Percentiles rank a stretch among this genome's conserved stretches.
phyloP scores from a whole-genome alignment of 1,284 basidiomycete species.

The Microbotryum silenes-acaulis region DNA sequence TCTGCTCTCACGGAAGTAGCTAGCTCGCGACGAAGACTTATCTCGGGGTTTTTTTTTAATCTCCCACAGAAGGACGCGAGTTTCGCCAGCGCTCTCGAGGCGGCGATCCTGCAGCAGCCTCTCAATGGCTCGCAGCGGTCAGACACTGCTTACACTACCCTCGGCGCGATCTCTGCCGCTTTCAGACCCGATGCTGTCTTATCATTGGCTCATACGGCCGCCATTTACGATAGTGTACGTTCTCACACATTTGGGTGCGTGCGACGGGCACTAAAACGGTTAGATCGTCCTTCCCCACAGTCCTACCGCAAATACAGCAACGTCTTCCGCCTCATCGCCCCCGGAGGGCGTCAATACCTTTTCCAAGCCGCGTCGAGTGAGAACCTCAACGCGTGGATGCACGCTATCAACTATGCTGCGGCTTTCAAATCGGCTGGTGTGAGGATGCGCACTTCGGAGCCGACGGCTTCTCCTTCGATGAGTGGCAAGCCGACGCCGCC shows the following conservation, averaged over 20 bases:
- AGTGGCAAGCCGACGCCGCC: not conserved
- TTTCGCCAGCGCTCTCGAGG: slow-evolving; percentile 8
- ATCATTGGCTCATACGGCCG: slow-evolving; percentile 67
- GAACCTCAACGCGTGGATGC: slow-evolving; percentile 87
- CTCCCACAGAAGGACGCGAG: slow-evolving; percentile 51
- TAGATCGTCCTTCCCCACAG: not conserved
- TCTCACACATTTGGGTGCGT: no score
- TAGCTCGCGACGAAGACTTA: not conserved
- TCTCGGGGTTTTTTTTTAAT: not conserved
- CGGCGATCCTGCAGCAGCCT: slow-evolving; percentile 10
- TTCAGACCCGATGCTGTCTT: slow-evolving; percentile 83
- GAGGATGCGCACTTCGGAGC: slow-evolving; percentile 54
- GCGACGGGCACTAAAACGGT: no score
- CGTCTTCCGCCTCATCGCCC: slow-evolving; percentile 70
- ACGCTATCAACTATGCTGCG: slow-evolving; percentile 87
- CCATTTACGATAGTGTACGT: slow-evolving; percentile 59
- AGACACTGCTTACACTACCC: no score
- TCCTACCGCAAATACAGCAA: slow-evolving; percentile 65
- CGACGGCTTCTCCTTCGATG: not conserved
- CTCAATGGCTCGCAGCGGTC: slow-evolving; percentile 1
- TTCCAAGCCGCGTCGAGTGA: slow-evolving; percentile 64
- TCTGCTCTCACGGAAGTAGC: not conserved
- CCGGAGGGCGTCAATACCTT: slow-evolving; percentile 70
- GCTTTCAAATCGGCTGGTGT: slow-evolving; percentile 82
- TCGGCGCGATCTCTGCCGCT: slow-evolving; percentile 37